A percentile compares a stretch with the other conserved stretches of the same genome.
phyloP scores from a whole-genome alignment of 352 stramenopile genomes.

The Phytophthora pluvialis region DNA sequence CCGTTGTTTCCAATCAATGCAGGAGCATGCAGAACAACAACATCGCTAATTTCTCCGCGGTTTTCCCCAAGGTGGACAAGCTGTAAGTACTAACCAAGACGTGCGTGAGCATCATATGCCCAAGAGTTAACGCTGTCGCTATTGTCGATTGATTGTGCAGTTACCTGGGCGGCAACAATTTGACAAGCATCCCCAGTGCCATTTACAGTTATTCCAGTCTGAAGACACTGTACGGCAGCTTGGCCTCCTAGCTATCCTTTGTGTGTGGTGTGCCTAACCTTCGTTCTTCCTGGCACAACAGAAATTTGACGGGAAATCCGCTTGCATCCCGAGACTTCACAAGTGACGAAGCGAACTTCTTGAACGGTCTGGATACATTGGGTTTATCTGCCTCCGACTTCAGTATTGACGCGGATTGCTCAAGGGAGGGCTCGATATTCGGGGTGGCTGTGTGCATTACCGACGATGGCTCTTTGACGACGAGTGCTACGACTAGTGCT shows the following conservation, averaged over 20 bases:
- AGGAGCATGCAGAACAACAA: conserved; percentile 68
- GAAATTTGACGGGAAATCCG: conserved; percentile 48
- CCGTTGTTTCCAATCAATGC: neutral
- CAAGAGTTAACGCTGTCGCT: neutral
- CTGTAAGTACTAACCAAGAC: conserved; percentile 10
- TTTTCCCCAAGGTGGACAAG: conserved; percentile 48
- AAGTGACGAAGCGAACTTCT: conserved; percentile 34
- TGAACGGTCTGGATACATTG: conserved; percentile 37
- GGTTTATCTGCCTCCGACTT: conserved; percentile 39
- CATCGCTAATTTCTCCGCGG: conserved; percentile 51
- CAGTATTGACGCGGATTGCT: conserved; percentile 23
- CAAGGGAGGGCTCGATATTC: conserved; percentile 18
- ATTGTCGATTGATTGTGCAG: conserved; percentile 7
- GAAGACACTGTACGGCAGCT: conserved; percentile 41
- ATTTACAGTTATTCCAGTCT: conserved; percentile 59
- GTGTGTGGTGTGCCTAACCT: neutral
- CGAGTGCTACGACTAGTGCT: conserved; percentile 5
- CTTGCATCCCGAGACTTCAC: conserved; percentile 41
- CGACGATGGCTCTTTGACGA: conserved; percentile 17
- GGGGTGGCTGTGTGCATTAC: conserved; percentile 35
- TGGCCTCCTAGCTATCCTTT: neutral
- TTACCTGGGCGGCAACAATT: conserved; percentile 56
- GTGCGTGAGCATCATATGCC: neutral
- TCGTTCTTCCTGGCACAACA: neutral
- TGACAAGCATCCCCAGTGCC: conserved; percentile 51